Percentiles rank a stretch among this genome's conserved stretches.
phyloP scores from a whole-genome alignment of 2,329 filamentous ascomycete species.

The Torrubiella hemipterigena region DNA sequence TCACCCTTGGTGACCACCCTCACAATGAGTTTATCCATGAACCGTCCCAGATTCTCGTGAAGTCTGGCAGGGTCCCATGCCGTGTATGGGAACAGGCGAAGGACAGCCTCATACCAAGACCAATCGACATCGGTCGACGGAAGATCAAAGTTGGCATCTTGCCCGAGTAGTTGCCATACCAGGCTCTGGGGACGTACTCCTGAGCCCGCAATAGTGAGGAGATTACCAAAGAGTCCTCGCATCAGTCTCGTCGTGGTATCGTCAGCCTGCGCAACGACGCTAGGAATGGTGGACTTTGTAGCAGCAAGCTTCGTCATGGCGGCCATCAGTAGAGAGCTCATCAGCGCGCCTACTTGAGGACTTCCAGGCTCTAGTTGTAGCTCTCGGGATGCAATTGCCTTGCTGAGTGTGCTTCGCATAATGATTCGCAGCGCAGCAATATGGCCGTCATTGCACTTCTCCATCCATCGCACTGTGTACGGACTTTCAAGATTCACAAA shows the following conservation, averaged over 20 bases:
- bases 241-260: conserved; percentile 10
- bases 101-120: conserved; percentile 10
- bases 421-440: conserved; percentile 10
- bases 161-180: conserved; percentile 10
- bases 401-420: conserved; percentile 8
- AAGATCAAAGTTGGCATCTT: conserved; percentile 6
- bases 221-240: conserved; percentile 10
- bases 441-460: conserved; percentile 10
- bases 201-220: conserved; percentile 9
- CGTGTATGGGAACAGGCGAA: conserved; percentile 9
- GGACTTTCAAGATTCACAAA: conserved; percentile 10
- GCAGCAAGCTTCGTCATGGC: conserved; percentile 9
- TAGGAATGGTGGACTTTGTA: conserved; percentile 7
- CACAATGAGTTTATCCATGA: conserved; percentile 9
- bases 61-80: conserved; percentile 8
- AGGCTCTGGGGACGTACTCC: conserved; percentile 10
- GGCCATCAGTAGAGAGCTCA: conserved; percentile 9
- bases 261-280: conserved; percentile 5
- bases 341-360: conserved; percentile 8
- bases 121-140: conserved; percentile 7
- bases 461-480: conserved; percentile 8
- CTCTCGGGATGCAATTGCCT: conserved; percentile 8
- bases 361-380: conserved; percentile 5
- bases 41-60: conserved; percentile 6
- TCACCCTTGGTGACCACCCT: conserved; percentile 9